A percentile compares a stretch with the other conserved stretches of the same genome.
These are phyloP conservation scores for Simplicillium aogashimaense DNA, from an alignment of 2,329 filamentous ascomycete species.

Conservation along the genomic window DNA sequence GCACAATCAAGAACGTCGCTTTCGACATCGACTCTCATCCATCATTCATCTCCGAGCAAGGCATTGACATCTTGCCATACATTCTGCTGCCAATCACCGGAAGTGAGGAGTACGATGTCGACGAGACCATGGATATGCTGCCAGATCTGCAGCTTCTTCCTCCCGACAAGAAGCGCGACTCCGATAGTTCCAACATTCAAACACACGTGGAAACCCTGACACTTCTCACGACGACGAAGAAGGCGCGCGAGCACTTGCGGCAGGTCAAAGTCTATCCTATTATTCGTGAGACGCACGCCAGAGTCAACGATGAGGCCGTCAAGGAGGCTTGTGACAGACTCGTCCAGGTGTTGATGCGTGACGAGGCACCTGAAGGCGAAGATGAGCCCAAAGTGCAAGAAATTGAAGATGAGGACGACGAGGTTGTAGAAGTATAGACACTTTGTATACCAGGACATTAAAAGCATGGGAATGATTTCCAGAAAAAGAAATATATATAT, in stretches of 20 bases:
- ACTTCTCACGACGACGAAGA: conserved; percentile 67
- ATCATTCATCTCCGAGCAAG: conserved; percentile 58
- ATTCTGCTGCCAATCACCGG: conserved; percentile 81
- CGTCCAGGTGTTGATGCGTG: conserved; percentile 80
- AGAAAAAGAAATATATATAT: not conserved
- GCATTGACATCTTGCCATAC: conserved; percentile 78
- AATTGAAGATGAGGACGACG: conserved; percentile 39
- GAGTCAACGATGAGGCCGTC: conserved; percentile 69
- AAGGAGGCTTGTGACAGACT: conserved; percentile 78
- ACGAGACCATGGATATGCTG: conserved; percentile 79
- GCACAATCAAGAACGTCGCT: conserved; percentile 86
- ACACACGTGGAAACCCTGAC: conserved; percentile 86
- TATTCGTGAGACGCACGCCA: conserved; percentile 73
- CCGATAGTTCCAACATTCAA: conserved; percentile 64
- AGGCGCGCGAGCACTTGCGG: conserved; percentile 66
- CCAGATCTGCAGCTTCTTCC: conserved; percentile 83
- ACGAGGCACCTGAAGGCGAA: conserved; percentile 46
- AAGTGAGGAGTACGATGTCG: conserved; percentile 76
- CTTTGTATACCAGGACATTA: not conserved
- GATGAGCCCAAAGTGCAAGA: conserved; percentile 35
- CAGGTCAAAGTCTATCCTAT: conserved; percentile 79
- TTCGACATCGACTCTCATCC: conserved; percentile 72
- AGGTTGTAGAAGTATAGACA: conserved; percentile 42
- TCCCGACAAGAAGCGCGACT: conserved; percentile 79
- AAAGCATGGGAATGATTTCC: too few species aligned